phyloP scores from a whole-genome alignment of 1,284 basidiomycete species.

The Caloboletus inedulis region DNA sequence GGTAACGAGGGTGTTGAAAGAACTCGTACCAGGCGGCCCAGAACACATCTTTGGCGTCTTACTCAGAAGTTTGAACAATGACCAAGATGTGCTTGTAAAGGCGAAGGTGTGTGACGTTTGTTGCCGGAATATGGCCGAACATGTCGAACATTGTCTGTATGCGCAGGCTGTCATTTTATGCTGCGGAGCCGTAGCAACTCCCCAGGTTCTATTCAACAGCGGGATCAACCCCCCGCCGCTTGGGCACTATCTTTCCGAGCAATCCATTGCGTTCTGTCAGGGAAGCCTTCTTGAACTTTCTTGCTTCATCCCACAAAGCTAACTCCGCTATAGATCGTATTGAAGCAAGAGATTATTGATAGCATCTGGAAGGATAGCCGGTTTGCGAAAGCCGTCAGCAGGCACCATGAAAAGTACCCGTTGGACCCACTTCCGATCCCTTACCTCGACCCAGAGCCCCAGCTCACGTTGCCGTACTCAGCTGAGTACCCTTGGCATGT shows the following conservation, averaged over 20 bases:
- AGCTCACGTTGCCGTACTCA: neutral
- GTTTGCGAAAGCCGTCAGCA: neutral
- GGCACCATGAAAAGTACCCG: neutral
- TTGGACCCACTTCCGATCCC: neutral
- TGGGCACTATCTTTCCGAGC: neutral
- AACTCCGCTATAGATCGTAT: neutral
- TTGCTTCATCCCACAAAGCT: neutral
- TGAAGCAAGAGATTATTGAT: neutral
- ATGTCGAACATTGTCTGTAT: neutral
- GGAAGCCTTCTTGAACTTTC: neutral
- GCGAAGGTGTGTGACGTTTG: neutral
- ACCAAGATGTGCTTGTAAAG: neutral
- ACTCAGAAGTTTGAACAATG: neutral
- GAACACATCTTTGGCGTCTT: neutral
- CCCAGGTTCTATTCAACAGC: neutral
- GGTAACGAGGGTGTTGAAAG: neutral
- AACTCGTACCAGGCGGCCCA: neutral
- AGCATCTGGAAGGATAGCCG: neutral
- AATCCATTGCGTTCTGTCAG: neutral
- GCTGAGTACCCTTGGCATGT: neutral
- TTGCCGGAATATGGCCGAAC: neutral
- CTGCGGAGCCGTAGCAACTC: neutral
- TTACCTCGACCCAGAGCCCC: neutral
- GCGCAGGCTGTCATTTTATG: neutral
- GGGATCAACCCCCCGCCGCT: neutral